Percentiles rank a stretch among this genome's conserved stretches.
phyloP scores from a whole-genome alignment of 2,329 filamentous ascomycete genomes.

The Diplodia corticola region DNA sequence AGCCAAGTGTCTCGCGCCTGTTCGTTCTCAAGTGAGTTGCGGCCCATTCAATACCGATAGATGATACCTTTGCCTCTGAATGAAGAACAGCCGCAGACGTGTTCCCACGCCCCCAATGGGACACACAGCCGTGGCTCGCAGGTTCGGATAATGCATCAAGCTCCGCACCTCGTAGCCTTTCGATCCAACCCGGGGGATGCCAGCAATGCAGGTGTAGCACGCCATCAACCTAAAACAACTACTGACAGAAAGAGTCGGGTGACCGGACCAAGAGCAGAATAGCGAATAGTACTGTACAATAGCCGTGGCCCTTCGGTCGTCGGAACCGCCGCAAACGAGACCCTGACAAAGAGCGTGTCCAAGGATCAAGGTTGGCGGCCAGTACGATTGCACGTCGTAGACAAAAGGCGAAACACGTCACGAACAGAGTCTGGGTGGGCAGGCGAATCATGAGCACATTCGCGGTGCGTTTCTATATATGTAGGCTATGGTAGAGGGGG shows the following conservation, averaged over 20 bases:
- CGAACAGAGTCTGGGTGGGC: background rate
- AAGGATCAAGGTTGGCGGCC: background rate
- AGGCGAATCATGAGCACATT: background rate
- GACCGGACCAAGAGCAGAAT: background rate
- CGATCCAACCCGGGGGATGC: background rate
- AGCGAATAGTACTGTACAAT: background rate
- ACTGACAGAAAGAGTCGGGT: background rate
- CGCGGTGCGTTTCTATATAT: constrained; percentile 8
- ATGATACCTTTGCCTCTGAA: background rate
- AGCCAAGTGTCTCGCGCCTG: background rate
- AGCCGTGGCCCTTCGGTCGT: background rate
- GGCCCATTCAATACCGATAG: background rate
- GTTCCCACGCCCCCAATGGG: background rate
- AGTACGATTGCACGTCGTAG: background rate
- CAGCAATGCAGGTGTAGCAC: background rate
- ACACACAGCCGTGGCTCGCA: background rate
- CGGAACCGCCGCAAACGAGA: background rate
- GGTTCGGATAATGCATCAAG: background rate
- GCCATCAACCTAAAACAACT: constrained; percentile 15
- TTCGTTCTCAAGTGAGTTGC: background rate
- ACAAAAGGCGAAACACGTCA: background rate
- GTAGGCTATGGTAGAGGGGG: background rate
- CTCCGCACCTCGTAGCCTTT: background rate
- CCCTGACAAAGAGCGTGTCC: background rate
- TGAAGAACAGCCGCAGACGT: background rate